A percentile compares a stretch with the other conserved stretches of the same genome.
phyloP scores from a whole-genome alignment of 2,329 filamentous ascomycete species.

The Penicillium sp. region DNA sequence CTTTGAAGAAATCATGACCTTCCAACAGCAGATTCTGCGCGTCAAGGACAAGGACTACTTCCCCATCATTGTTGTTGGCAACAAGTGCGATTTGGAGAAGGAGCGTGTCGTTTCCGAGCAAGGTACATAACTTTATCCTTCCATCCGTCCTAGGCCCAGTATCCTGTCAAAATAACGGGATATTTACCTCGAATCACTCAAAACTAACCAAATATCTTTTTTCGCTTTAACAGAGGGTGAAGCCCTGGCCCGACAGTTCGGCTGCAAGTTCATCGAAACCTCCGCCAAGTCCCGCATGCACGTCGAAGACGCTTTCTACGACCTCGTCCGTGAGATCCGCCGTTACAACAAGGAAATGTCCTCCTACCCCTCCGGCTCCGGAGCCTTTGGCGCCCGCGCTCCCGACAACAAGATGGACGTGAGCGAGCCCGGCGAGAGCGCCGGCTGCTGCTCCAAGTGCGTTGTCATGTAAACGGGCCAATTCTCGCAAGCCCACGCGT shows the following conservation, averaged over 20 bases:
- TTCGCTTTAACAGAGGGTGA: slow-evolving; percentile 74
- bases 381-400: slow-evolving; percentile 65
- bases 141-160: too few species aligned
- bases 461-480: slow-evolving; percentile 69
- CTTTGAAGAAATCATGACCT: slow-evolving; percentile 98
- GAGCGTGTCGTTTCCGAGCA: slow-evolving; percentile 91
- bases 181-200: background rate
- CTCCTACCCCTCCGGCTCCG: slow-evolving; percentile 75
- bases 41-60: slow-evolving; percentile 99
- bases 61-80: slow-evolving; percentile 97
- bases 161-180: background rate
- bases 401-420: slow-evolving; percentile 76
- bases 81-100: slow-evolving; percentile 97
- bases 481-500: slow-evolving; percentile 10
- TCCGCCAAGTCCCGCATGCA: slow-evolving; percentile 98
- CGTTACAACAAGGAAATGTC: slow-evolving; percentile 99
- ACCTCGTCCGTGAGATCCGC: slow-evolving; percentile 96
- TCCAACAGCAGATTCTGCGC: slow-evolving; percentile 96
- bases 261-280: slow-evolving; percentile 98
- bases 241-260: slow-evolving; percentile 81
- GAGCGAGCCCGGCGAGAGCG: slow-evolving; percentile 57
- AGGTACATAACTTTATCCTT: slow-evolving; percentile 64
- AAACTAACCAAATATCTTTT: background rate
- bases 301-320: slow-evolving; percentile 98
- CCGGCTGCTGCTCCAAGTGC: slow-evolving; percentile 84